Evolutionary conservation across 306 rosid genomes (phyloP).

Genomic region (Pterocarpus santalinus): DNA sequence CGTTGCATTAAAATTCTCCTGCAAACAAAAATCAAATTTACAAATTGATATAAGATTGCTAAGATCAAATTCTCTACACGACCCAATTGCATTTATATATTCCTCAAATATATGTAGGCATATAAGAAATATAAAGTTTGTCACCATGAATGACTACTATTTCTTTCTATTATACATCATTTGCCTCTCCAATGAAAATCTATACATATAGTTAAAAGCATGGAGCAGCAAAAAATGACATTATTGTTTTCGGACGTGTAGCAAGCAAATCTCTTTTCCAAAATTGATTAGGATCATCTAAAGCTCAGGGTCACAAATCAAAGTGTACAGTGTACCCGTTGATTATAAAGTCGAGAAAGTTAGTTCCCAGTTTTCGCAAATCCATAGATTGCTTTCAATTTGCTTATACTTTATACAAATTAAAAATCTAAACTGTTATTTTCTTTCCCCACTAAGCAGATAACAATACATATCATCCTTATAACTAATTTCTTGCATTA

Average conservation of each 20-base stretch:
- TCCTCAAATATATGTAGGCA: slow-evolving; percentile 6
- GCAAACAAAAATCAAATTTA: slow-evolving; percentile 44
- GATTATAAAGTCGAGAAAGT: not conserved
- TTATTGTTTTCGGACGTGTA: slow-evolving; percentile 6
- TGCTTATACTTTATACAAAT: not conserved
- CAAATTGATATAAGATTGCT: slow-evolving; percentile 30
- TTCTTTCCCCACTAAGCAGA: not conserved
- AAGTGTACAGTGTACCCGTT: not conserved
- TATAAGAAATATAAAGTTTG: slow-evolving; percentile 19
- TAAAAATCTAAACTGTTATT: not conserved
- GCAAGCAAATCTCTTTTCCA: slow-evolving; percentile 2
- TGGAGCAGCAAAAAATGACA: slow-evolving; percentile 13
- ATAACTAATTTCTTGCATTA: slow-evolving; percentile 9
- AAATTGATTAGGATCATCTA: not conserved
- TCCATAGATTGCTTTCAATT: not conserved
- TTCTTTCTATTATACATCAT: slow-evolving; percentile 19
- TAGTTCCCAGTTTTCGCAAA: not conserved
- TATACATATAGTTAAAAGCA: slow-evolving; percentile 16
- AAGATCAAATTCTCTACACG: slow-evolving; percentile 19
- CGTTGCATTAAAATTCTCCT: slow-evolving; percentile 55
- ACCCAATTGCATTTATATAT: slow-evolving; percentile 26
- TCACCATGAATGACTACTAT: slow-evolving; percentile 18
- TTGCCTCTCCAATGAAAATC: slow-evolving; percentile 21
- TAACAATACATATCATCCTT: not conserved
- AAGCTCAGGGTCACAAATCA: not conserved